Evolutionary conservation across 257 asterid species (phyloP), one percentile per base, ranked within the genome.

Genomic region (Ajuga chamaepitys): DNA sequence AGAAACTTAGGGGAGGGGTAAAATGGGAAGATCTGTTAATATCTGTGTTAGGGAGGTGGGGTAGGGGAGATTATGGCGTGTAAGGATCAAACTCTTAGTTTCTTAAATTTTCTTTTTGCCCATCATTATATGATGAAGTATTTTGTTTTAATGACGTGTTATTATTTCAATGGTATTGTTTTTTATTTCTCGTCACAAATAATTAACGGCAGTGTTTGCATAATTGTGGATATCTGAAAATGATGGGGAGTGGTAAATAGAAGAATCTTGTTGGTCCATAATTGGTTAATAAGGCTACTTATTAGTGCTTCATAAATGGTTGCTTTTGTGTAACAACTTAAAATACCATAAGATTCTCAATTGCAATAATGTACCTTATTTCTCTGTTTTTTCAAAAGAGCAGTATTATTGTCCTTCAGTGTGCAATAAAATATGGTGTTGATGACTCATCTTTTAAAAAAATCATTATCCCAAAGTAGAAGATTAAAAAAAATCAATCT

Each of bases 1-100:
- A 42, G 59, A 34, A 38, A 58, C 30, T 9, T 41, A 44, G 64
- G 66, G 64, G 71, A 66, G 80, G 81, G 85, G 80, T 70, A 74
- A 72, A 80, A 73, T 52, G 78, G 83, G 71, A 64, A 73, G 37
- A 40, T 72, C 59, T 70, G 85, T 80, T 65, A 68, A 83, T 81
- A 74, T 68, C 42, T 56, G 63, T 62, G 24, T n/a, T n/a, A n/a
- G n/a, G n/a, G 58, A 4, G 35, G 18, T 60, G 65, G 40, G 52
- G 46, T 37, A 18, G 66, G 44, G 60, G 47, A 25, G 59, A 8
- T 40, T 37, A 11, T 69, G 58, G 74, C 70, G 70, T 75, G 64
- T 64, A 47, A 13, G 78, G 72, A 58, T 70, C 78, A n/a, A 62
- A 64, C 75, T 74, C 75, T 72, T n/a, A n/a, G 38, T 67, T 70